phyloP scores from a whole-genome alignment of 805 yeast species.

The Dipodascus albidus region DNA sequence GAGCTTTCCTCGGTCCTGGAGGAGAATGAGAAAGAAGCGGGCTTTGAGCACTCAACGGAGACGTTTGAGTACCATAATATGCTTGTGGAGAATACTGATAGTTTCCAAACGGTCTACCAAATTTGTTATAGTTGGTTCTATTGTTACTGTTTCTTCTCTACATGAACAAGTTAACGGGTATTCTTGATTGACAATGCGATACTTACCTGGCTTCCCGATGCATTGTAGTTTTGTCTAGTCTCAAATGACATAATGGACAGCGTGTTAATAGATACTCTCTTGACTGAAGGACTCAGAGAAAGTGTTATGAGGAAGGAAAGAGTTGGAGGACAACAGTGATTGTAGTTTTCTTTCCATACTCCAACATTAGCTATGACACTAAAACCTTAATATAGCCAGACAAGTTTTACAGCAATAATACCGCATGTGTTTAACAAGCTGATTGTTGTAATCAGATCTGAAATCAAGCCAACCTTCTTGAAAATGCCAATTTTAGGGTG shows the following conservation, averaged over 20 bases:
- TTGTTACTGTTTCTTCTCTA: background rate
- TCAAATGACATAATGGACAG: constrained; percentile 1
- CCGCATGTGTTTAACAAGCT: background rate
- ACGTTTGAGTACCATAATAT: background rate
- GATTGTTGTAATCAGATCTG: background rate
- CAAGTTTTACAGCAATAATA: background rate
- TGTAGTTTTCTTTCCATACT: background rate
- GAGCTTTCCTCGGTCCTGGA: background rate
- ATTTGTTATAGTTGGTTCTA: background rate
- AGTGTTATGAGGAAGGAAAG: background rate
- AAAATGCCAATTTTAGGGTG: too few species aligned
- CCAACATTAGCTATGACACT: background rate
- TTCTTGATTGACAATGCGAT: background rate
- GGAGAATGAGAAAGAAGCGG: background rate
- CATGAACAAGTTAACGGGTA: background rate
- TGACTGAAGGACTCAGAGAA: background rate
- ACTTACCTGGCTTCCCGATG: background rate
- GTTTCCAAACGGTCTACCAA: background rate
- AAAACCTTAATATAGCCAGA: background rate
- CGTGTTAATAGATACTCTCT: background rate
- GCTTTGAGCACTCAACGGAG: background rate
- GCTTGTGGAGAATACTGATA: background rate
- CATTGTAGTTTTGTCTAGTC: background rate
- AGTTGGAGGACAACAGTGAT: background rate
- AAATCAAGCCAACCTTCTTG: too few species aligned